phyloP scores from a whole-genome alignment of 2,329 filamentous ascomycete species.

The Pseudocercospora vitis region DNA sequence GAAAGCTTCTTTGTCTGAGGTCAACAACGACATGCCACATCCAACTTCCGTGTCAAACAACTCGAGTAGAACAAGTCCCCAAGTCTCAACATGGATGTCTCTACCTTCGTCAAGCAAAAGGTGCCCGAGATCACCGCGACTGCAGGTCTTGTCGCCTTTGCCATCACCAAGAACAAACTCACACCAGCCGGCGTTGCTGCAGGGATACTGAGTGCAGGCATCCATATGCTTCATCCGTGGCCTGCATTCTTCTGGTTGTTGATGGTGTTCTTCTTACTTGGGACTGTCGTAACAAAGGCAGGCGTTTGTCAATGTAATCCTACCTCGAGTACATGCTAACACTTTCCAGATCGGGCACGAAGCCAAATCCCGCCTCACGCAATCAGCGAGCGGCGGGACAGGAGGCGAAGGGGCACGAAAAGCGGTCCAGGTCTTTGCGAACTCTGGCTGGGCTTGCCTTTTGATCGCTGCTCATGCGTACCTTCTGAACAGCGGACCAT shows the following conservation, averaged over 20 bases:
- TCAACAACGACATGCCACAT: not conserved
- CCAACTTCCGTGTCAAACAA: not conserved
- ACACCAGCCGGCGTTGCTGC: slow-evolving; percentile 73
- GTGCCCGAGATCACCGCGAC: slow-evolving; percentile 35
- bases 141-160: slow-evolving; percentile 47
- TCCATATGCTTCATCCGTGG: slow-evolving; percentile 91
- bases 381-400: slow-evolving; percentile 69
- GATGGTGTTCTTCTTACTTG: slow-evolving; percentile 80
- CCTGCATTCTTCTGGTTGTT: slow-evolving; percentile 85
- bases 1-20: not conserved
- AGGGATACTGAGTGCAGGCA: slow-evolving; percentile 70
- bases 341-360: slow-evolving; percentile 73
- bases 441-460: slow-evolving; percentile 76
- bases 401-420: slow-evolving; percentile 82
- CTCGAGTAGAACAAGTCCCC: not conserved
- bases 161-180: slow-evolving; percentile 56
- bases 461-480: slow-evolving; percentile 55
- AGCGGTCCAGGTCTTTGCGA: slow-evolving; percentile 86
- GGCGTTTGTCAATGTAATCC: slow-evolving; percentile 41
- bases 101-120: slow-evolving; percentile 27
- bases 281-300: slow-evolving; percentile 81
- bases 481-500: slow-evolving; percentile 39
- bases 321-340: not conserved
- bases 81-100: slow-evolving; percentile 29
- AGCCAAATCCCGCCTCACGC: slow-evolving; percentile 77